A percentile compares a stretch with the other conserved stretches of the same genome.
Evolutionary conservation across 2,329 filamentous ascomycete genomes (phyloP).

Genomic region (Myriosclerotinia curreyana): DNA sequence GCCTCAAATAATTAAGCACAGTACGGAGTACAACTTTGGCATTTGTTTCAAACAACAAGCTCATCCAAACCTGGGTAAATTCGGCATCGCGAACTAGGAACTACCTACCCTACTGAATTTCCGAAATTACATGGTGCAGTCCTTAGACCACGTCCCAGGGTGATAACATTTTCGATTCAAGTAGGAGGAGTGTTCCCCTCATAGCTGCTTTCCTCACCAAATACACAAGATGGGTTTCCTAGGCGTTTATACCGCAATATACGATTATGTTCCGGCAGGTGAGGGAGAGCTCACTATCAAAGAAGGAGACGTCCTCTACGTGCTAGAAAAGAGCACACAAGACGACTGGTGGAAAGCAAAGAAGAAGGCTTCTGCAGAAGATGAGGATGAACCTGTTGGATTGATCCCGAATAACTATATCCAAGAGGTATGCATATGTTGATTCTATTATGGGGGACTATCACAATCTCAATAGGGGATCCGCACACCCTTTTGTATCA

Average conservation of each 20-base stretch:
- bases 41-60: constrained; percentile 5
- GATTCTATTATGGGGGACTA: neutral
- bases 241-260: constrained; percentile 84
- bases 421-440: constrained; percentile 68
- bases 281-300: constrained; percentile 80
- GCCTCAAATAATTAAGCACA: constrained; percentile 21
- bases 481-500: neutral
- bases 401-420: constrained; percentile 89
- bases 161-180: constrained; percentile 29
- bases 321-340: constrained; percentile 66
- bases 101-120: constrained; percentile 19
- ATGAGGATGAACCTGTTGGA: constrained; percentile 41
- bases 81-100: constrained; percentile 24
- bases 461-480: constrained; percentile 1
- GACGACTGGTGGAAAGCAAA: constrained; percentile 77
- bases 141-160: constrained; percentile 31
- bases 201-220: constrained; percentile 19
- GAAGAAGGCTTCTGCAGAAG: constrained; percentile 43
- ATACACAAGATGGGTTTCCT: constrained; percentile 73
- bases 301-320: constrained; percentile 85
- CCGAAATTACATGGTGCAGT: constrained; percentile 35
- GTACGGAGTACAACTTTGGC: constrained; percentile 5
- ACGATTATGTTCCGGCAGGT: constrained; percentile 86
- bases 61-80: constrained; percentile 18
- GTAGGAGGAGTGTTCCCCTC: constrained; percentile 25